These are phyloP conservation scores for Alternaria longipes DNA, from an alignment of 2,329 filamentous ascomycete genomes.

Conservation along the genomic window DNA sequence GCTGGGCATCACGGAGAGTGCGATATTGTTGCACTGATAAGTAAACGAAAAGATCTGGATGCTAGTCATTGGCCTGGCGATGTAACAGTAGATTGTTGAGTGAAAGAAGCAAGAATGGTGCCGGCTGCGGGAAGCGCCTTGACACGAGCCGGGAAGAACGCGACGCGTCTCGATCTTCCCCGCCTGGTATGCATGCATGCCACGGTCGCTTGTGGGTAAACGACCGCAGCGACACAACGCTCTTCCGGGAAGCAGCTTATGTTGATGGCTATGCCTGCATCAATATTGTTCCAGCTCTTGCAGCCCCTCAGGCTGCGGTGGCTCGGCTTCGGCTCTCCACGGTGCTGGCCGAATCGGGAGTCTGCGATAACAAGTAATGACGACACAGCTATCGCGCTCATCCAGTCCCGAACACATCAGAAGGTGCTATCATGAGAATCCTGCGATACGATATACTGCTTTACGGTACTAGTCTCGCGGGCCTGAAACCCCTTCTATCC, in stretches of 20 bases:
- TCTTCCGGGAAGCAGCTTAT: neutral
- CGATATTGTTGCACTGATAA: too few species aligned
- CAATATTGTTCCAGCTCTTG: neutral
- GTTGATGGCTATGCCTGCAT: neutral
- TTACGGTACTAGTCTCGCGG: neutral
- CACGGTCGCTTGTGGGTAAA: neutral
- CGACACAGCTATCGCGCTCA: neutral
- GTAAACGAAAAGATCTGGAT: neutral
- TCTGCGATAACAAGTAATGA: neutral
- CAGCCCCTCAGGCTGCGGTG: neutral
- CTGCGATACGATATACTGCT: neutral
- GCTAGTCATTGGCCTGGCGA: neutral
- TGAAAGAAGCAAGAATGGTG: neutral
- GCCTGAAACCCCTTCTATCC: neutral
- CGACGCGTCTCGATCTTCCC: neutral
- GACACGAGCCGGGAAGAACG: neutral
- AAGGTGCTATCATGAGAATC: neutral
- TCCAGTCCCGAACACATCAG: neutral
- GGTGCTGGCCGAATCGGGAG: neutral
- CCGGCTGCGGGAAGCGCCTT: neutral
- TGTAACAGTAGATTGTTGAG: neutral
- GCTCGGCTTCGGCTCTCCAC: conserved; percentile 20
- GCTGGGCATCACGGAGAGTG: neutral
- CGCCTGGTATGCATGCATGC: neutral
- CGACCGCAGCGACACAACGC: neutral